A percentile compares a stretch with the other conserved stretches of the same genome.
Evolutionary conservation across 1,139 yeast genomes (phyloP).

Genomic region (Yamadazyma jaroonii): DNA sequence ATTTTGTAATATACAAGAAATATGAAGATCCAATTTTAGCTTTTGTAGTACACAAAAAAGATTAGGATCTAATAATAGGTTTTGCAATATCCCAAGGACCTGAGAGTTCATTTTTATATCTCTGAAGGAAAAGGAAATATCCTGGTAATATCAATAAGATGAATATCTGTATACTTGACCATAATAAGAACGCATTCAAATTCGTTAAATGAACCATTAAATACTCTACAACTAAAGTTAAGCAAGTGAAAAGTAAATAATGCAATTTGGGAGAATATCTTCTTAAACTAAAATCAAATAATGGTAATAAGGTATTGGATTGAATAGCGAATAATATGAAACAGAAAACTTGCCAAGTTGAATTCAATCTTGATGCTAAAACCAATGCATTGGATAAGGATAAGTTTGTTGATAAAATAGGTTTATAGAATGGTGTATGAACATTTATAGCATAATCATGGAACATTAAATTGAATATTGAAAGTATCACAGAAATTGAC

Average conservation of each 20-base stretch:
- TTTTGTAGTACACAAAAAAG: not conserved
- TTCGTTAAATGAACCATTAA: constrained; percentile 20
- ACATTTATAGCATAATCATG: constrained; percentile 60
- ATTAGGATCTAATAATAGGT: constrained; percentile 34
- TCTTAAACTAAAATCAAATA: constrained; percentile 61
- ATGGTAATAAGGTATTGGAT: constrained; percentile 69
- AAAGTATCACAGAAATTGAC: constrained; percentile 83
- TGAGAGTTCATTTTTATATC: constrained; percentile 81
- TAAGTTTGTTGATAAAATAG: constrained; percentile 78
- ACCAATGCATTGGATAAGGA: constrained; percentile 87
- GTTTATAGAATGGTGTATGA: constrained; percentile 33
- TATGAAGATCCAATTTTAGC: no score
- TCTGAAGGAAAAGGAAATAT: constrained; percentile 68
- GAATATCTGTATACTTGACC: constrained; percentile 48
- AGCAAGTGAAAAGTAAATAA: constrained; percentile 25
- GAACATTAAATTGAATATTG: constrained; percentile 61
- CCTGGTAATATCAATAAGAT: constrained; percentile 63
- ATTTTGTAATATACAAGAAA: no score
- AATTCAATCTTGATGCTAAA: constrained; percentile 74
- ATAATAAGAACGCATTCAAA: constrained; percentile 36
- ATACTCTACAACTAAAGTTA: constrained; percentile 20
- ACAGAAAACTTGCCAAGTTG: constrained; percentile 77
- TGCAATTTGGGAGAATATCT: constrained; percentile 28
- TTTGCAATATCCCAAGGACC: constrained; percentile 95
- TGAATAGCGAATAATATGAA: constrained; percentile 75